Percentiles rank a stretch among this genome's conserved stretches.
phyloP scores from a whole-genome alignment of 2,329 filamentous ascomycete genomes.

The Trichophyton equinum region DNA sequence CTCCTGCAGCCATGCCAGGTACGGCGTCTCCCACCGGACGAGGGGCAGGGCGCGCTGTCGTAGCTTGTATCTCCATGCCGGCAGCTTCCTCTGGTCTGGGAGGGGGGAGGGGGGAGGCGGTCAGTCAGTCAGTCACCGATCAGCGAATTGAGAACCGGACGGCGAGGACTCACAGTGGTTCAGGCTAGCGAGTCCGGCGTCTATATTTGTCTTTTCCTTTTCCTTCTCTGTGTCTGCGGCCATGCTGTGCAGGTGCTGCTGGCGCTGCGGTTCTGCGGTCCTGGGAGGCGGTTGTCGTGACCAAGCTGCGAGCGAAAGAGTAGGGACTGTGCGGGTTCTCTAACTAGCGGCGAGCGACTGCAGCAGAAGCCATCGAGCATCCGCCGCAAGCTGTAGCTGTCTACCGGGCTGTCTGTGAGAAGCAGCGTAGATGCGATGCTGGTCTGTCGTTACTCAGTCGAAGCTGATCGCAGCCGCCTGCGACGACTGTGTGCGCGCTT shows the following conservation, averaged over 20 bases:
- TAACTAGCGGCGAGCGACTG: too few relatives aligned
- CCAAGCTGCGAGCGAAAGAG: too few relatives aligned
- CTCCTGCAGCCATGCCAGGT: conserved; percentile 76
- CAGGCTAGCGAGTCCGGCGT: conserved; percentile 64
- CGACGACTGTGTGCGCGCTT: neutral
- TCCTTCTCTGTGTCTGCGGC: conserved; percentile 7
- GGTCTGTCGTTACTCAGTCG: too few relatives aligned
- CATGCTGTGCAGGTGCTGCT: conserved; percentile 19
- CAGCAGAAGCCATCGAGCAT: too few relatives aligned
- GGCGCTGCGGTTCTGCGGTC: too few relatives aligned
- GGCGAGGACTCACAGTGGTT: conserved; percentile 50
- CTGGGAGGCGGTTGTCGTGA: too few relatives aligned
- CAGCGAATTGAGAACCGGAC: neutral
- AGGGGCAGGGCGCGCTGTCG: conserved; percentile 74
- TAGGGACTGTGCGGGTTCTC: too few relatives aligned
- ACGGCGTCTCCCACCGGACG: conserved; percentile 88
- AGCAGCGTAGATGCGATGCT: too few relatives aligned
- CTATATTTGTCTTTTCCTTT: conserved; percentile 28
- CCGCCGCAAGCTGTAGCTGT: too few relatives aligned
- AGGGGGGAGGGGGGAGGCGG: neutral
- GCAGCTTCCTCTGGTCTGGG: conserved; percentile 68
- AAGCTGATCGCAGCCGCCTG: neutral
- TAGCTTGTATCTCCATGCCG: conserved; percentile 74
- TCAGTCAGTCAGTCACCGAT: conserved; percentile 7
- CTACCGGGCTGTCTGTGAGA: too few relatives aligned